phyloP scores from a whole-genome alignment of 2,329 filamentous ascomycete species.

The Graphilbum fragrans region DNA sequence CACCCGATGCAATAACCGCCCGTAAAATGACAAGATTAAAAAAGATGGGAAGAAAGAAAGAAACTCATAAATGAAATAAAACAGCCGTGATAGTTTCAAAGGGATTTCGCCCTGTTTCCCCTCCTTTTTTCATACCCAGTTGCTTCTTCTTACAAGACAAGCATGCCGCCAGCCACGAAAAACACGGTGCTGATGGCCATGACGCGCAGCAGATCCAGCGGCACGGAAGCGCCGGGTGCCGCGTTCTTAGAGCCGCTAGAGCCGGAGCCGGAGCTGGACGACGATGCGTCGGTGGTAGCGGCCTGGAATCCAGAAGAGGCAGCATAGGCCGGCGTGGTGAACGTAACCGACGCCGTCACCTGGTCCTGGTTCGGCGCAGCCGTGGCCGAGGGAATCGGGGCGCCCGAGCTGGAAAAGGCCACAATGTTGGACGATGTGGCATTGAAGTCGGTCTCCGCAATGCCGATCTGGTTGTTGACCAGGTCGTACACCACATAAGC shows the following conservation, averaged over 20 bases:
- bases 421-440: conserved; percentile 36
- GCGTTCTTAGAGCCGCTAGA: conserved; percentile 1
- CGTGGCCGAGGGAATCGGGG: conserved; percentile 37
- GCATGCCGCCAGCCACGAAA: conserved; percentile 6
- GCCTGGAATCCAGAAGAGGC: conserved; percentile 23
- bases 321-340: conserved; percentile 19
- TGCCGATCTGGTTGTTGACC: conserved; percentile 41
- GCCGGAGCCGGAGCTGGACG: background rate
- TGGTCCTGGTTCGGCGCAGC: conserved; percentile 26
- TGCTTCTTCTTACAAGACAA: conserved; percentile 1
- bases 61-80: background rate
- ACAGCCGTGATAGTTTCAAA: too few relatives aligned
- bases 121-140: background rate
- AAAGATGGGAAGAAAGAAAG: background rate
- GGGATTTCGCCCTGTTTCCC: too few relatives aligned
- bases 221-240: background rate
- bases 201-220: conserved; percentile 5
- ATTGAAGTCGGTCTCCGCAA: conserved; percentile 45
- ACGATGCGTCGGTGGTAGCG: background rate
- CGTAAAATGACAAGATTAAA: too few relatives aligned
- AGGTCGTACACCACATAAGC: conserved; percentile 50
- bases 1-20: too few relatives aligned
- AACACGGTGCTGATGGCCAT: conserved; percentile 3
- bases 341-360: conserved; percentile 13
- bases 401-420: conserved; percentile 35